These are phyloP conservation scores for Didymella exigua DNA, from an alignment of 2,329 filamentous ascomycete species.

Conservation along the genomic window DNA sequence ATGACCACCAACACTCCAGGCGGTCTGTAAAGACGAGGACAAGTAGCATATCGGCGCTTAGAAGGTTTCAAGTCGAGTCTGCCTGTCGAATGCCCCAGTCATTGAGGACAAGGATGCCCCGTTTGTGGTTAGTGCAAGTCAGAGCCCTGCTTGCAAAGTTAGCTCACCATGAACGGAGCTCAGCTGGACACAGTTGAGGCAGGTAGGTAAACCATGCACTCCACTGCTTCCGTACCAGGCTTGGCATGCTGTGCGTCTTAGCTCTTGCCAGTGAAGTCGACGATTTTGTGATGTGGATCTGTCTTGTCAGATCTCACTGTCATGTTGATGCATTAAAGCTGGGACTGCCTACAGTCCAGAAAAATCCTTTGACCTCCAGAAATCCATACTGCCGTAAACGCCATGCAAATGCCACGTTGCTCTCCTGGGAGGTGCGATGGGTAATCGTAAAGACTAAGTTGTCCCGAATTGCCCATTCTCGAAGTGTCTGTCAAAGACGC, in stretches of 20 bases:
- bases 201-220: neutral
- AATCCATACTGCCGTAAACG: constrained; percentile 1
- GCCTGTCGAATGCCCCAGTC: neutral
- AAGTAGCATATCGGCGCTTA: neutral
- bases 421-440: neutral
- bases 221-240: neutral
- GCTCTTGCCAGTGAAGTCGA: neutral
- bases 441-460: neutral
- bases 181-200: neutral
- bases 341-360: constrained; percentile 33
- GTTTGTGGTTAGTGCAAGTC: neutral
- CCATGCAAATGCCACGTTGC: constrained; percentile 20
- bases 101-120: neutral
- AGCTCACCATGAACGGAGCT: neutral
- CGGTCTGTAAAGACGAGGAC: neutral
- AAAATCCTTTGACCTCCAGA: neutral
- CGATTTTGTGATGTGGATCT: constrained; percentile 3
- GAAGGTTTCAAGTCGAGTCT: neutral
- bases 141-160: neutral
- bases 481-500: neutral
- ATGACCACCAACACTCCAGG: constrained; percentile 30
- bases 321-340: constrained; percentile 7
- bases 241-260: neutral
- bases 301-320: constrained; percentile 23
- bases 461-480: neutral